A percentile compares a stretch with the other conserved stretches of the same genome.
Conservation (phyloP, 352 stramenopile genomes). For the Pseudoperonospora humuli region DNA sequence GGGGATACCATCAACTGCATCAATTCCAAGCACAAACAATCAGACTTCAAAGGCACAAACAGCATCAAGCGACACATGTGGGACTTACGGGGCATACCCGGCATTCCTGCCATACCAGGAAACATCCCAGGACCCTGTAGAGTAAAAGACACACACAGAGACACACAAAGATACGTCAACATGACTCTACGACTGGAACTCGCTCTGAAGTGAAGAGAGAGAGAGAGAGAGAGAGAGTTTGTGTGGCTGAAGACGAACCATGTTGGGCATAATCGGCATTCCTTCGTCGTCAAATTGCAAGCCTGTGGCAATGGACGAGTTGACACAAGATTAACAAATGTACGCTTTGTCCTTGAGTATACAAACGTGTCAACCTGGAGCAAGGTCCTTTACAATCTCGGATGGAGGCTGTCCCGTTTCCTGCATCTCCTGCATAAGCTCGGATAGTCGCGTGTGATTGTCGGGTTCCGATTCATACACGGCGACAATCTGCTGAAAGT, state of each 20-base stretch:
- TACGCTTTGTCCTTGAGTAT: neutral
- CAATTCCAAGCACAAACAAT: constrained; percentile 4
- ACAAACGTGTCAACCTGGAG: constrained; percentile 54
- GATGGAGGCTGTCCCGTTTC: constrained; percentile 91
- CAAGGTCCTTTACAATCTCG: constrained; percentile 98
- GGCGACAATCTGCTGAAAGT: constrained; percentile 95
- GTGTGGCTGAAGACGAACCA: constrained; percentile 39
- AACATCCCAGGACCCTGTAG: constrained; percentile 66
- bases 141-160: too few species aligned
- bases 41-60: neutral
- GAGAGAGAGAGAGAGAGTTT: too few species aligned
- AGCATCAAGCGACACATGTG: constrained; percentile 1
- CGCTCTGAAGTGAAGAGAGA: neutral
- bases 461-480: constrained; percentile 96
- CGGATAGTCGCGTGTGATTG: constrained; percentile 92
- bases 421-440: constrained; percentile 96
- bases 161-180: too few species aligned
- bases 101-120: constrained; percentile 76
- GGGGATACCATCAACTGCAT: constrained; percentile 37
- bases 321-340: neutral
- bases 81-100: constrained; percentile 64
- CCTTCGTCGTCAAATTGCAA: constrained; percentile 95
- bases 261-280: constrained; percentile 94
- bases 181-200: constrained; percentile 1
- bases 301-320: constrained; percentile 19